phyloP scores from a whole-genome alignment of 1,284 basidiomycete genomes.

The Moesziomyces sp. region DNA sequence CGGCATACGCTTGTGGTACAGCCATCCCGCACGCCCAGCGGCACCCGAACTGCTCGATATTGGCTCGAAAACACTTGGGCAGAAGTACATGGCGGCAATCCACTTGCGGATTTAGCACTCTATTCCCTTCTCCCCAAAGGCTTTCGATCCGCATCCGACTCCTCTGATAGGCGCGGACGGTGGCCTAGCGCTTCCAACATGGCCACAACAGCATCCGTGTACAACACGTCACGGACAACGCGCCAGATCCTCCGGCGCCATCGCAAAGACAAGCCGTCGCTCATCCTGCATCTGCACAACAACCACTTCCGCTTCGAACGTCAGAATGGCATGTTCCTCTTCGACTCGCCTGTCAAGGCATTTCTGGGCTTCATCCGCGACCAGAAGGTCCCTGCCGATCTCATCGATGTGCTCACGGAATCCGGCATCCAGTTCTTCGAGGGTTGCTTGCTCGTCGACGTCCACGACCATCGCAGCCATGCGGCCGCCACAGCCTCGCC shows the following conservation, averaged over 20 bases:
- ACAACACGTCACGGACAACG: constrained; percentile 63
- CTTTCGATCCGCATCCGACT: neutral
- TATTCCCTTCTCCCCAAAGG: neutral
- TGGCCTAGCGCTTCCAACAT: constrained; percentile 22
- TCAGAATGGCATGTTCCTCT: constrained; percentile 63
- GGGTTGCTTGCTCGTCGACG: constrained; percentile 62
- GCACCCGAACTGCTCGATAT: neutral
- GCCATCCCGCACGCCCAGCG: neutral
- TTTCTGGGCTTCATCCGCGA: constrained; percentile 61
- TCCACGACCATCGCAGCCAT: constrained; percentile 63
- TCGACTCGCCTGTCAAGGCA: constrained; percentile 61
- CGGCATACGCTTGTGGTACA: neutral
- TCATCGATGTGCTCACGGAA: constrained; percentile 61
- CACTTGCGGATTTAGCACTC: neutral
- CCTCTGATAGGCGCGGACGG: neutral
- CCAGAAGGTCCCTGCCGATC: constrained; percentile 59
- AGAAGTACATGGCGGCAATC: neutral
- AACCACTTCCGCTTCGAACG: constrained; percentile 64
- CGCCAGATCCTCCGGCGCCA: constrained; percentile 64
- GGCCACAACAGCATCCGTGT: constrained; percentile 64
- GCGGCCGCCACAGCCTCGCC: constrained; percentile 12
- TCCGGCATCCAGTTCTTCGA: constrained; percentile 63
- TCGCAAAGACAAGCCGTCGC: constrained; percentile 60
- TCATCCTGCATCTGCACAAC: constrained; percentile 61
- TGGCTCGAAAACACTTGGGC: neutral